Evolutionary conservation across 2,329 filamentous ascomycete species (phyloP).

Genomic region (Cercospora sp.): DNA sequence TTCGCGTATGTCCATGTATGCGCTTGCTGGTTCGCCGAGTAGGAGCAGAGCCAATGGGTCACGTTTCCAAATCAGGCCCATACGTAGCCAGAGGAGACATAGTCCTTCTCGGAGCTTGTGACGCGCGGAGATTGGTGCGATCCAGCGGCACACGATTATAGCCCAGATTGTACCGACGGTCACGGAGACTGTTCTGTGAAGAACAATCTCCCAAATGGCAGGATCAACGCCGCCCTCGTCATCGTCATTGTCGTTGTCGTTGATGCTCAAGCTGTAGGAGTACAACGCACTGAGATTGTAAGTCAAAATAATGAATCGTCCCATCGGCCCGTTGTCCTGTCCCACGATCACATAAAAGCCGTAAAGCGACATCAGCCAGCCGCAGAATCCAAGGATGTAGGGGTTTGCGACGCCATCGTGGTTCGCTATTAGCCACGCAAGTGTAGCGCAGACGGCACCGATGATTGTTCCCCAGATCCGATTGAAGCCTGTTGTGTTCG

Average conservation of each 20-base stretch:
- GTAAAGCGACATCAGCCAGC: slow-evolving; percentile 68
- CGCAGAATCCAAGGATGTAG: slow-evolving; percentile 72
- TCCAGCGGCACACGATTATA: slow-evolving; percentile 79
- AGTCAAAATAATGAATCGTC: slow-evolving; percentile 88
- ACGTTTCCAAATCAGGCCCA: slow-evolving; percentile 94
- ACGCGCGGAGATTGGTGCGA: slow-evolving; percentile 92
- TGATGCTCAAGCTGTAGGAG: slow-evolving; percentile 82
- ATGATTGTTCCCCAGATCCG: slow-evolving; percentile 84
- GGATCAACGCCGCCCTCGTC: slow-evolving; percentile 85
- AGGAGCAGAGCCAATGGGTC: slow-evolving; percentile 76
- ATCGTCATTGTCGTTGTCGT: slow-evolving; percentile 74
- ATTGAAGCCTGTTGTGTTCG: slow-evolving; percentile 86
- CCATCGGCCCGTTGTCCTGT: slow-evolving; percentile 80
- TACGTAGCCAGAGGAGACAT: slow-evolving; percentile 86
- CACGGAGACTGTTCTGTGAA: slow-evolving; percentile 84
- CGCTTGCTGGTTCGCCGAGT: slow-evolving; percentile 39
- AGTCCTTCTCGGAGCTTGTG: slow-evolving; percentile 86
- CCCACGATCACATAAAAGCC: slow-evolving; percentile 88
- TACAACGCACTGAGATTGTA: slow-evolving; percentile 96
- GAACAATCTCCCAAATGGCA: slow-evolving; percentile 81
- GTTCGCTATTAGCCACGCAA: slow-evolving; percentile 72
- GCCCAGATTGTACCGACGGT: slow-evolving; percentile 88
- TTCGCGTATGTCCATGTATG: slow-evolving; percentile 84
- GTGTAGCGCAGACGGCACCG: slow-evolving; percentile 71
- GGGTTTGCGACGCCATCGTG: slow-evolving; percentile 62